These are phyloP conservation scores for Candida andamanensis DNA, from an alignment of 805 yeast genomes.

Conservation along the genomic window DNA sequence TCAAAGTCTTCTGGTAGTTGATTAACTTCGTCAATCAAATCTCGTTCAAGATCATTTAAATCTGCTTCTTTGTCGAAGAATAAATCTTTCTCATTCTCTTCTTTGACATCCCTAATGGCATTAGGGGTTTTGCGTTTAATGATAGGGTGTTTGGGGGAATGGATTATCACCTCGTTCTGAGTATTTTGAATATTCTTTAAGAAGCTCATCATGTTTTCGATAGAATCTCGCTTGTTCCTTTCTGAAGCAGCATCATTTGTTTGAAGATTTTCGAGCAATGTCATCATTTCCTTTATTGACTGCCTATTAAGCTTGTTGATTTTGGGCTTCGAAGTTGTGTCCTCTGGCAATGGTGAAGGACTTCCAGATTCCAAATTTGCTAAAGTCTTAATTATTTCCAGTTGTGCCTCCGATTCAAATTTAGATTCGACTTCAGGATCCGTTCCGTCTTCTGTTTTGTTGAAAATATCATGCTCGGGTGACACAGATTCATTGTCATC, in stretches of 20 bases:
- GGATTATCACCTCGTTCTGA: background rate
- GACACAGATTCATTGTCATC: background rate
- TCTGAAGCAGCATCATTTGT: constrained; percentile 7
- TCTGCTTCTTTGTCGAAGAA: constrained; percentile 9
- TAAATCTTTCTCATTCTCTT: background rate
- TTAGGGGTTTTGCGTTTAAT: background rate
- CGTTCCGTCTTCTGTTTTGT: background rate
- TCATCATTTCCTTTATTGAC: constrained; percentile 31
- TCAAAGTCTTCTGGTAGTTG: constrained; percentile 36
- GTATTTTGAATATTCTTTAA: constrained; percentile 10
- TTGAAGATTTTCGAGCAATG: constrained; percentile 15
- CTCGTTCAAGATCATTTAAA: constrained; percentile 19
- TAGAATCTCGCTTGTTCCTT: constrained; percentile 15
- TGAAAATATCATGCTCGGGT: too few relatives aligned
- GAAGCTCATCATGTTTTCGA: constrained; percentile 21
- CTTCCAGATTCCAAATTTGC: background rate
- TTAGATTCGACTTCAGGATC: background rate
- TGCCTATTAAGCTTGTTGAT: constrained; percentile 16
- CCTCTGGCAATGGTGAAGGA: too few relatives aligned
- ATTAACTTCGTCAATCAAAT: constrained; percentile 32
- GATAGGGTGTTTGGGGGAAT: background rate
- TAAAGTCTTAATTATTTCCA: background rate
- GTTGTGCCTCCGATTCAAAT: background rate
- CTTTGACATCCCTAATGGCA: constrained; percentile 3
- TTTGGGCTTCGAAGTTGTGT: background rate